Conservation (phyloP, 2,329 filamentous ascomycete species). For the Cladophialophora carrionii region DNA sequence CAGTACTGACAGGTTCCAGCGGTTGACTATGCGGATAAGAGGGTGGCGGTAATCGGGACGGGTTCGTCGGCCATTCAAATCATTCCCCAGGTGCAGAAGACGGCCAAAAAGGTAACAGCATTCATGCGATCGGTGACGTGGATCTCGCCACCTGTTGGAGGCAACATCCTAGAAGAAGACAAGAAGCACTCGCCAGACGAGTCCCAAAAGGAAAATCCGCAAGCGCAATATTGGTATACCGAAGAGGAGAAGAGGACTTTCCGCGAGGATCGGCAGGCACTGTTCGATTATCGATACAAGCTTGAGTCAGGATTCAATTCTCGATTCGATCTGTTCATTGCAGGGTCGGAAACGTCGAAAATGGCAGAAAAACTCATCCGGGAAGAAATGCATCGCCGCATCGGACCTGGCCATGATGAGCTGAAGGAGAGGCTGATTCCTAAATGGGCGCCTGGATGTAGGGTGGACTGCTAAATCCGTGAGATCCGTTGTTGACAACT, state of each 20-base stretch:
- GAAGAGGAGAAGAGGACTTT: constrained; percentile 42
- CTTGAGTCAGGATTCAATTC: constrained; percentile 52
- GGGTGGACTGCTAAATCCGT: neutral
- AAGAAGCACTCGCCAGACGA: constrained; percentile 19
- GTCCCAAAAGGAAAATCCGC: constrained; percentile 15
- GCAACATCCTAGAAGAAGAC: constrained; percentile 19
- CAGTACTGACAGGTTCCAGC: constrained; percentile 14
- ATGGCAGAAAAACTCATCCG: constrained; percentile 47
- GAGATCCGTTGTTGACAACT: neutral
- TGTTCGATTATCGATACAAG: constrained; percentile 49
- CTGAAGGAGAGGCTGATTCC: constrained; percentile 45
- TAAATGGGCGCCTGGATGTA: constrained; percentile 46
- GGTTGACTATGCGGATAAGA: constrained; percentile 60
- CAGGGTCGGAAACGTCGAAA: constrained; percentile 49
- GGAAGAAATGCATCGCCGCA: constrained; percentile 50
- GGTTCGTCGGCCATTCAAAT: constrained; percentile 65
- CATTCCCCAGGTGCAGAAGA: constrained; percentile 23
- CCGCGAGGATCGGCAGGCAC: constrained; percentile 47
- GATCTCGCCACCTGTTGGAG: constrained; percentile 29
- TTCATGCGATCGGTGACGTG: constrained; percentile 42
- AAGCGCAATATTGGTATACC: constrained; percentile 26
- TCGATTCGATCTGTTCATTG: constrained; percentile 50
- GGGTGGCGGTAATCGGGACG: constrained; percentile 66
- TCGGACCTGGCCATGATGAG: constrained; percentile 49
- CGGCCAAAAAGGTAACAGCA: constrained; percentile 39